Conservation (phyloP, 83 land plant species). For the Picea abies region DNA sequence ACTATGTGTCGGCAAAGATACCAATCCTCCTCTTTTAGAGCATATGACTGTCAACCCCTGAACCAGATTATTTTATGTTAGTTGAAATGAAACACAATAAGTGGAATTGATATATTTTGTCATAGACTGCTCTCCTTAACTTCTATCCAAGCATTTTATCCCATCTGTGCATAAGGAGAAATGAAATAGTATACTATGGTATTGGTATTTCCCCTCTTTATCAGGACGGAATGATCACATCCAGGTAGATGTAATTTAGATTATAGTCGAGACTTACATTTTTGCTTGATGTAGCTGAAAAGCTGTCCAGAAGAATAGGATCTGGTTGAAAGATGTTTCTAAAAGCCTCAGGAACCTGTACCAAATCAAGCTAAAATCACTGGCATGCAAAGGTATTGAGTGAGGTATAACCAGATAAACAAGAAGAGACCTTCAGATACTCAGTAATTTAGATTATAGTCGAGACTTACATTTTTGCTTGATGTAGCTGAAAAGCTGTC, state of each 20-base stretch:
- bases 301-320: conserved; percentile 19
- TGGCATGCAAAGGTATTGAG: neutral
- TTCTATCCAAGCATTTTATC: neutral
- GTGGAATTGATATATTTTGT: neutral
- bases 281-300: conserved; percentile 34
- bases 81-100: neutral
- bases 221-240: neutral
- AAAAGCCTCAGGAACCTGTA: conserved; percentile 61
- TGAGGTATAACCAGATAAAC: neutral
- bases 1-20: conserved; percentile 53
- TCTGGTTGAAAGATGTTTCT: conserved; percentile 44
- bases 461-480: conserved; percentile 52
- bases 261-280: conserved; percentile 40
- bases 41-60: conserved; percentile 45
- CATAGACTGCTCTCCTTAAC: neutral
- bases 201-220: neutral
- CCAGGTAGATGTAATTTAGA: neutral
- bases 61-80: neutral
- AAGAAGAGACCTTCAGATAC: neutral
- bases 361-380: neutral
- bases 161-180: neutral
- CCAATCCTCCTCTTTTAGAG: conserved; percentile 76
- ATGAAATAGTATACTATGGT: neutral
- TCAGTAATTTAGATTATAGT: neutral
- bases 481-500: conserved; percentile 27